Base-by-base conservation (phyloP, 2,329 filamentous ascomycete genomes). In the Elsinoe batatas region DNA sequence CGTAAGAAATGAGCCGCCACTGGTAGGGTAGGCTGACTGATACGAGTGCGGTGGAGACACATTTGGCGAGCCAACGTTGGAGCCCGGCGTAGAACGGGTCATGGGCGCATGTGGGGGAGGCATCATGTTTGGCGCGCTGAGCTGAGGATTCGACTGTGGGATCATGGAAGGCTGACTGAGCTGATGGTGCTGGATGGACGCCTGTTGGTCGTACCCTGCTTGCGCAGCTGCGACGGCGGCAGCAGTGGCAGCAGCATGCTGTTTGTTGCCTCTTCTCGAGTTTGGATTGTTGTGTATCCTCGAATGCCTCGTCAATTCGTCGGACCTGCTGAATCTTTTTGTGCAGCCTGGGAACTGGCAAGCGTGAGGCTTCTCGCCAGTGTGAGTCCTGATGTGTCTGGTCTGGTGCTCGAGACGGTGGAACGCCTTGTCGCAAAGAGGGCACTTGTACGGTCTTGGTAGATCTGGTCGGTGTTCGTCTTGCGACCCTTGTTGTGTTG, bases 231-330 rank as follows among this genome's bases (percentile, higher is more conserved):
- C 77, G 1, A 77, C 77, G 3, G 77, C 76, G 8, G 79, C 77
- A 12, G 77, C 76, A 11, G 79, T 77, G n/a, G 79, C 79, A 55
- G 80, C 74, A 58, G 79, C 77, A 68, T 83, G 78, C 58, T 83
- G 82, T 77, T 95, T 95, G 78, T 95, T 94, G 62, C 89, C 91
- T 67, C 91, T 79, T 68, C 93, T 81, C 57, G 91, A 96, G 78
- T 97, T 97, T 58, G 93, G 91, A 74, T 97, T 98, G 82, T 88
- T 96, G 81, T 98, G 91, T 75, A 98, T 98, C 70, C 91, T 83
- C 69, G 91, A 96, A 74, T 98, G 91, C 59, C 91, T 85, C 60
- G 93, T 98, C 64, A 98, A 79, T 74, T 98, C 91, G 69, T 98
- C 91, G 11, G 91, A 96, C 61, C 91, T 85, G 61, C 88, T 95